Percentiles rank a stretch among this genome's conserved stretches.
Evolutionary conservation across 495 filamentous ascomycete species (phyloP).

Genomic region (Penicillium tannophilum): DNA sequence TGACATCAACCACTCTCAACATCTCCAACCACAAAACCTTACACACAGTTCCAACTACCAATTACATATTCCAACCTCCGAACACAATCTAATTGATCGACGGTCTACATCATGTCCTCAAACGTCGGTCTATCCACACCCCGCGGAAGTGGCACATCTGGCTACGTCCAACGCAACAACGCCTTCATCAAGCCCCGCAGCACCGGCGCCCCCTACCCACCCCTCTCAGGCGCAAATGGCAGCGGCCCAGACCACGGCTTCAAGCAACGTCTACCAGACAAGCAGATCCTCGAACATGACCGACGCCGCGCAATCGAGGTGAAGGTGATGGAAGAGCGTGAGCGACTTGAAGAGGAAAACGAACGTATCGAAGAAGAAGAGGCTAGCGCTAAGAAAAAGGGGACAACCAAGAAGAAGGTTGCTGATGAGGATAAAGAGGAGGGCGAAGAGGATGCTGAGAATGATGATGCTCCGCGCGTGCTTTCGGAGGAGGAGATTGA

Average conservation of each 20-base stretch:
- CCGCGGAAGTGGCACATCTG: constrained; percentile 91
- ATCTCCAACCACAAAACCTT: background rate
- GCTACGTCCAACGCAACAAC: constrained; percentile 94
- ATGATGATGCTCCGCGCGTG: constrained; percentile 6
- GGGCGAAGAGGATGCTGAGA: constrained; percentile 72
- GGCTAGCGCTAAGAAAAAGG: constrained; percentile 14
- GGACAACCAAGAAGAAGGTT: constrained; percentile 5
- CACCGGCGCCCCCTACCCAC: constrained; percentile 57
- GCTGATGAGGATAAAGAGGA: constrained; percentile 32
- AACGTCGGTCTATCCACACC: constrained; percentile 98
- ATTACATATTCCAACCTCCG: background rate
- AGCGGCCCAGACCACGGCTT: constrained; percentile 53
- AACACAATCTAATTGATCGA: too few relatives aligned
- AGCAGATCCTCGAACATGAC: constrained; percentile 92
- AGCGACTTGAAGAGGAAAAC: constrained; percentile 86
- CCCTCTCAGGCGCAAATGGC: constrained; percentile 22
- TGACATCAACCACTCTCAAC: background rate
- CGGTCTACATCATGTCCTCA: constrained; percentile 63
- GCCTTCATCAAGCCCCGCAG: constrained; percentile 82
- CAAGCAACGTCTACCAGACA: constrained; percentile 85
- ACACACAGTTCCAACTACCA: background rate
- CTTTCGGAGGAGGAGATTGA: constrained; percentile 40
- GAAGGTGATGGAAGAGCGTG: constrained; percentile 86
- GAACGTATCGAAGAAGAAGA: constrained; percentile 39
- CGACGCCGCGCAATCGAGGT: constrained; percentile 86